A percentile compares a stretch with the other conserved stretches of the same genome.
These are phyloP conservation scores for Cinnamomum micranthum DNA, from an alignment of 164 flowering plant genomes.

Conservation along the genomic window DNA sequence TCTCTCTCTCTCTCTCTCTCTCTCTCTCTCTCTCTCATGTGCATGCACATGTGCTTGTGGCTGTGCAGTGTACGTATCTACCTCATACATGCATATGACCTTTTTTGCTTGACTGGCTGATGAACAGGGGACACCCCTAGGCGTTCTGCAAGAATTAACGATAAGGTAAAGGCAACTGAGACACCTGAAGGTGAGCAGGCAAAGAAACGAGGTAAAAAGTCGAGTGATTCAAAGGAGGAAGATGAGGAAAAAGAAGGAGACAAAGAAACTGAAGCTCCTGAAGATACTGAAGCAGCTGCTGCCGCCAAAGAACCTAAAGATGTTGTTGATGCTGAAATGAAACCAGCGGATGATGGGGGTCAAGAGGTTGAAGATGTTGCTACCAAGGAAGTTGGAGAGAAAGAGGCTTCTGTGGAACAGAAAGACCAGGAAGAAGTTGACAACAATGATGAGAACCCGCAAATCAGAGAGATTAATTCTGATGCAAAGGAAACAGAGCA, in stretches of 20 bases:
- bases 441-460: slow-evolving; percentile 3
- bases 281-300: slow-evolving; percentile 6
- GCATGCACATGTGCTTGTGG: too few species aligned
- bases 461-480: slow-evolving; percentile 3
- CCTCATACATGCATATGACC: background rate
- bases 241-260: slow-evolving; percentile 19
- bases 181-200: slow-evolving; percentile 35
- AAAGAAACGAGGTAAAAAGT: slow-evolving; percentile 34
- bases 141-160: slow-evolving; percentile 49
- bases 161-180: slow-evolving; percentile 37
- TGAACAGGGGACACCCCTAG: slow-evolving; percentile 53
- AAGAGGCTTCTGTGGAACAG: background rate
- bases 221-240: slow-evolving; percentile 23
- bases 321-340: slow-evolving; percentile 25
- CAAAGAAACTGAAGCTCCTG: slow-evolving; percentile 6
- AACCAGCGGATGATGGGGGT: slow-evolving; percentile 12
- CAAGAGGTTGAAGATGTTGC: slow-evolving; percentile 7
- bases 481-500: slow-evolving; percentile 3
- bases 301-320: slow-evolving; percentile 18
- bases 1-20: slow-evolving; percentile 10
- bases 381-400: background rate
- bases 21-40: slow-evolving; percentile 10
- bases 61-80: too few species aligned
- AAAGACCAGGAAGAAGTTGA: slow-evolving; percentile 8
- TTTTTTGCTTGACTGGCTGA: slow-evolving; percentile 5